Base-by-base conservation (phyloP, 371 early-diverging fungal species). In the Saksenaea oblongispora region DNA sequence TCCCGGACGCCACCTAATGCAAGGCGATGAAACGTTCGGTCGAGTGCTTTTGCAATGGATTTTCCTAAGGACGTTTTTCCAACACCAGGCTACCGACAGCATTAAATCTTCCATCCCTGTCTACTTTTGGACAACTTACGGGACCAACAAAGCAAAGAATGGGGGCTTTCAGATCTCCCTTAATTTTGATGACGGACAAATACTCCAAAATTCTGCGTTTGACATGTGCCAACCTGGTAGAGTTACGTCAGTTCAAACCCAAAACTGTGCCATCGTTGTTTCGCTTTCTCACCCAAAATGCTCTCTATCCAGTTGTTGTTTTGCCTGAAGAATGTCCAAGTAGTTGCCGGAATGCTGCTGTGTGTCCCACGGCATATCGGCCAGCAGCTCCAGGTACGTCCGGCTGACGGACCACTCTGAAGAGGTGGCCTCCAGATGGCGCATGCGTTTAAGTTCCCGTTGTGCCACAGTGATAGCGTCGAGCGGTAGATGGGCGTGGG, bases 1-100 rank as follows among this genome's bases (percentile, higher is more conserved):
- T 95, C 95, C 34, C 92, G 79, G 0, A 95, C 90, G 61, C 96
- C 96, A 22, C 96, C 96, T 24, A 95, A 73, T 0, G 94, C 86
- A 26, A 94, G 88, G 22, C 94, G 85, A 70, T 93, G 85, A 66
- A 94, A 95, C 64, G 89, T 85, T 15, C 96, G 77, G 11, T 87
- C 86, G 47, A 94, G 78, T 1, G 96, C 91, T n/a, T 79, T 74
- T 3, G 94, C 94, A 64, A 95, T 90, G 1, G 90, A 89, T 62
- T 85, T 81, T 5, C 93, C 96, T 14, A 95, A 70, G 17, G 89
- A 87, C 0, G 96, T 95, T 72, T 94, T 95, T 15, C 96, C 96
- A 7, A 93, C 89, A 18, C 89, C 90, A 18, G 95, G 91, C 64
- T 76, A 68, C 34, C 24, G 47, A 59, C 14, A 44, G 24, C 2